These are phyloP conservation scores for Colletotrichum graminicola DNA, from an alignment of 2,329 filamentous ascomycete genomes.

Conservation along the genomic window DNA sequence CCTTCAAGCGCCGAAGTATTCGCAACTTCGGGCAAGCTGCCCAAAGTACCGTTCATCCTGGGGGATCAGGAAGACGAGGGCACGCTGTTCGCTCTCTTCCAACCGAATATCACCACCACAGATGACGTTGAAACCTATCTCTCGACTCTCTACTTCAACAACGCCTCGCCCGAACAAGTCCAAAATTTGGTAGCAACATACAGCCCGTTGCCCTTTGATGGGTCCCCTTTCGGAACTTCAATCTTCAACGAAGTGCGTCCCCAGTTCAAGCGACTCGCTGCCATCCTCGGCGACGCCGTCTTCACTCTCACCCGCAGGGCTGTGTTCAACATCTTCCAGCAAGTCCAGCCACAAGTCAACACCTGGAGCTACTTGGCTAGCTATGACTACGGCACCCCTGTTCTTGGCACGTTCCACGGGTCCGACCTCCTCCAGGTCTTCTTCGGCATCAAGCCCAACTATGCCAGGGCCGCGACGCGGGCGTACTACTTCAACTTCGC, in stretches of 20 bases:
- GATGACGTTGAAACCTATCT: constrained; percentile 62
- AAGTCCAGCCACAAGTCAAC: constrained; percentile 59
- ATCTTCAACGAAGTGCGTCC: constrained; percentile 71
- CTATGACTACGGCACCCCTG: constrained; percentile 69
- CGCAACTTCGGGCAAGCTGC: constrained; percentile 61
- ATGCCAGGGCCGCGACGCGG: constrained; percentile 60
- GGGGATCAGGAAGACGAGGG: constrained; percentile 77
- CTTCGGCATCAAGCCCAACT: constrained; percentile 62
- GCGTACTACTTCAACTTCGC: constrained; percentile 72
- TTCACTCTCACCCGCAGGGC: constrained; percentile 59
- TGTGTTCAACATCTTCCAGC: constrained; percentile 59
- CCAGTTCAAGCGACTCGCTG: constrained; percentile 73
- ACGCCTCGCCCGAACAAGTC: constrained; percentile 53
- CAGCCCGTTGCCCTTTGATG: constrained; percentile 59
- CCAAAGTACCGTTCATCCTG: constrained; percentile 71
- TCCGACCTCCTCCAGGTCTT: constrained; percentile 69
- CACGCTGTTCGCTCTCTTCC: constrained; percentile 72
- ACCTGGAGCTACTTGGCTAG: constrained; percentile 72
- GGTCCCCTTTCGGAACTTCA: constrained; percentile 71
- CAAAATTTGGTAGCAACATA: constrained; percentile 66
- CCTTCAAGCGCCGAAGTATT: constrained; percentile 66
- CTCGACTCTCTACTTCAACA: constrained; percentile 61
- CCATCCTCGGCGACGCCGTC: constrained; percentile 71
- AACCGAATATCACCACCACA: constrained; percentile 68
- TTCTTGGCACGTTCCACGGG: constrained; percentile 74